Evolutionary conservation across 1,139 yeast genomes (phyloP).

Genomic region (Candida freyschussii): DNA sequence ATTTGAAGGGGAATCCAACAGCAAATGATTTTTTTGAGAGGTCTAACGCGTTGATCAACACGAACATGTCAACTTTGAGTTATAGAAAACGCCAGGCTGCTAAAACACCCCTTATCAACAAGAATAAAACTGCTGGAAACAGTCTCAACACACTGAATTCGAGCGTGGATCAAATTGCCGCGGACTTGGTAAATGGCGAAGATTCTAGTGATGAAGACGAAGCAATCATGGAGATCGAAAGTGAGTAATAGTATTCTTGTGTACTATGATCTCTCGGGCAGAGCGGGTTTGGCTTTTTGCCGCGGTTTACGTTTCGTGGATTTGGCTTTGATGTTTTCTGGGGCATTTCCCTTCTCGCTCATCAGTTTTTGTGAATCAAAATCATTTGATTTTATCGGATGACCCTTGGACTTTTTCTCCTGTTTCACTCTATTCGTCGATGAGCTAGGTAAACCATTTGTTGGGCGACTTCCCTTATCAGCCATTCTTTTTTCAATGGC

Average conservation of each 20-base stretch:
- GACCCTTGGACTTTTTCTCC: too few species aligned
- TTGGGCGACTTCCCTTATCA: too few species aligned
- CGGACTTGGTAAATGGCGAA: slow-evolving; percentile 45
- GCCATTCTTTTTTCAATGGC: slow-evolving; percentile 1
- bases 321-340: too few species aligned
- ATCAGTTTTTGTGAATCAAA: too few species aligned
- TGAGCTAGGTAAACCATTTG: too few species aligned
- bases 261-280: background rate
- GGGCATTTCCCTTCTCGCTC: too few species aligned
- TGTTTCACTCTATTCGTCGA: too few species aligned
- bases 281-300: slow-evolving; percentile 1
- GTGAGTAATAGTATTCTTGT: slow-evolving; percentile 32
- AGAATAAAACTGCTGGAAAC: slow-evolving; percentile 19
- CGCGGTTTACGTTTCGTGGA: too few species aligned
- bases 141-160: slow-evolving; percentile 21
- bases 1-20: slow-evolving; percentile 12
- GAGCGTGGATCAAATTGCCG: slow-evolving; percentile 26
- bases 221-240: slow-evolving; percentile 61
- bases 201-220: slow-evolving; percentile 56
- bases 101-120: slow-evolving; percentile 28
- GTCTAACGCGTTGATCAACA: slow-evolving; percentile 11
- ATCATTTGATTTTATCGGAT: too few species aligned
- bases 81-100: slow-evolving; percentile 11
- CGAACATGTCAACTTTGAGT: slow-evolving; percentile 10
- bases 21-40: slow-evolving; percentile 14